Evolutionary conservation across 1,284 basidiomycete genomes (phyloP), one percentile per base, ranked within the genome.

Genomic region (Puccinia polysora): DNA sequence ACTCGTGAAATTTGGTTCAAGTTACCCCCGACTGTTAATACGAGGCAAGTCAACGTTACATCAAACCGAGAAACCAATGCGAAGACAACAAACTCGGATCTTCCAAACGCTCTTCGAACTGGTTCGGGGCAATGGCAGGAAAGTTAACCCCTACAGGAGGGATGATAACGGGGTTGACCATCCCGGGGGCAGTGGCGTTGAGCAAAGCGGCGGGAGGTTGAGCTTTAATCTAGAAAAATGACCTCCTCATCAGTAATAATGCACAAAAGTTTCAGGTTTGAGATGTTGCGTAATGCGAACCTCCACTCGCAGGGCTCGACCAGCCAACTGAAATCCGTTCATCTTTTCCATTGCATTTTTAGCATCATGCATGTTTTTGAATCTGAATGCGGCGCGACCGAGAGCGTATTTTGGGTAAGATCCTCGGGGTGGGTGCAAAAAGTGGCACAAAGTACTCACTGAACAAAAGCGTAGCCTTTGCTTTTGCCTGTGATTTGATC

Each of bases 381-480:
- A 96, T 80, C 90, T 91, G 71, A 28, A 60, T 67, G 60, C 23
- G 65, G 43, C 62, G 30, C n/a, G n/a, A n/a, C n/a, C n/a, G n/a
- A n/a, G n/a, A n/a, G n/a, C n/a, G n/a, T 64, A 69, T 64, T 10
- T n/a, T 18, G 32, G 18, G 38, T 55, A 23, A 68, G 64, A 20
- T n/a, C 10, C 15, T 40, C 28, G 5, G 34, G 55, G 23, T 45
- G 43, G 43, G n/a, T n/a, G n/a, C n/a, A n/a, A n/a, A n/a, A n/a
- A n/a, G n/a, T n/a, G n/a, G n/a, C n/a, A n/a, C n/a, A n/a, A n/a
- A n/a, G n/a, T n/a, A n/a, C 87, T 77, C 79, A 93, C 87, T 98
- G 96, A 52, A 99, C 89, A 80, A 98, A 99, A 32, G 91, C 93
- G 80, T 96, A 97, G 45, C 96, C 96, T 81, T 97, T 97, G 82